A percentile compares a stretch with the other conserved stretches of the same genome.
Conservation (phyloP, 2,329 filamentous ascomycete species). For the Fusarium redolens region DNA sequence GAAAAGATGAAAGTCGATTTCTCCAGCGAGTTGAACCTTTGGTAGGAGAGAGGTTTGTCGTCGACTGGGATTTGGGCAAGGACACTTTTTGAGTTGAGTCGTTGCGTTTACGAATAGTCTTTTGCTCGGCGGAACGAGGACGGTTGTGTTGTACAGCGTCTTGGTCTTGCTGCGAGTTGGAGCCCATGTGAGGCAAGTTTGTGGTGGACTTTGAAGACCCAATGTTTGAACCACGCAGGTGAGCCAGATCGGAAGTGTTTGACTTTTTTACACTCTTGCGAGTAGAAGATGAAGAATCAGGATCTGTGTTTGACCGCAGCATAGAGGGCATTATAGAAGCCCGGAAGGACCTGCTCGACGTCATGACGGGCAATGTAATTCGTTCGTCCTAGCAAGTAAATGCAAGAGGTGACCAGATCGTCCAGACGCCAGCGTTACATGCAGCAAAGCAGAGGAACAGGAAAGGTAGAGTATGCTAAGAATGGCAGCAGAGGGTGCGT, state of each 20-base stretch:
- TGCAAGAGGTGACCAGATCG: conserved; percentile 11
- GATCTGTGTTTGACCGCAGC: conserved; percentile 47
- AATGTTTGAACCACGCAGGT: conserved; percentile 34
- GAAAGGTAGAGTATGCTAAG: conserved; percentile 36
- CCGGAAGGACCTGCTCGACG: conserved; percentile 59
- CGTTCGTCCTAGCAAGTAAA: neutral
- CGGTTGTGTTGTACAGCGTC: conserved; percentile 37
- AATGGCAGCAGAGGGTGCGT: conserved; percentile 37
- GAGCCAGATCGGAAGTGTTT: conserved; percentile 40
- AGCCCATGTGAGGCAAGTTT: conserved; percentile 23
- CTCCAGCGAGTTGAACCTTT: conserved; percentile 48
- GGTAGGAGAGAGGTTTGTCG: conserved; percentile 24
- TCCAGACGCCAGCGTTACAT: conserved; percentile 46
- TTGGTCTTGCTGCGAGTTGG: conserved; percentile 16
- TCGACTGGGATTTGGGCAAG: conserved; percentile 35
- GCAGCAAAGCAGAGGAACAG: conserved; percentile 39
- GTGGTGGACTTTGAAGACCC: conserved; percentile 29
- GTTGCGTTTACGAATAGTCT: conserved; percentile 34
- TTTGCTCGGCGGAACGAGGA: conserved; percentile 35
- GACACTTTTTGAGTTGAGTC: conserved; percentile 18
- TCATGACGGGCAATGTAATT: conserved; percentile 52
- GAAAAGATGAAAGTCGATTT: conserved; percentile 51
- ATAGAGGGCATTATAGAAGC: conserved; percentile 53
- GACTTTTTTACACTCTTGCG: conserved; percentile 44
- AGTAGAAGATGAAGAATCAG: conserved; percentile 40